Evolutionary conservation across 495 filamentous ascomycete genomes (phyloP).

Genomic region (Niebla homalea): DNA sequence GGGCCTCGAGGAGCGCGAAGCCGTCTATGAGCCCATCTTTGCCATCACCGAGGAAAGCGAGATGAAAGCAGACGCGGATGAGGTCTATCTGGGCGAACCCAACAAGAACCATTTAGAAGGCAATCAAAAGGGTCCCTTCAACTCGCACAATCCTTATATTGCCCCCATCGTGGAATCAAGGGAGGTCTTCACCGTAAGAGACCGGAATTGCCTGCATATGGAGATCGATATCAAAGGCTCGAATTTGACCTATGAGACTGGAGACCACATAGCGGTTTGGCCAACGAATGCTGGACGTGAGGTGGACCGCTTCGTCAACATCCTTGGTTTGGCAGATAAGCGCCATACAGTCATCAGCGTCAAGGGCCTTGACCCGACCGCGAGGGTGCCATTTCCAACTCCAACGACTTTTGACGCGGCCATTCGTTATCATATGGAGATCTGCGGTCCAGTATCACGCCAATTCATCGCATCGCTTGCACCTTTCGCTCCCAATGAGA

Average conservation of each 20-base stretch:
- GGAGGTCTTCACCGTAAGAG: constrained; percentile 85
- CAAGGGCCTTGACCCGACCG: constrained; percentile 87
- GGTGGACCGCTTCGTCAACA: constrained; percentile 75
- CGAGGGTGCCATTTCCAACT: constrained; percentile 94
- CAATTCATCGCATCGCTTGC: constrained; percentile 84
- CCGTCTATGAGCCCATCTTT: constrained; percentile 90
- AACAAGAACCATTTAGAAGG: constrained; percentile 93
- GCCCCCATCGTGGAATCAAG: constrained; percentile 82
- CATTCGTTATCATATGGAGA: constrained; percentile 93
- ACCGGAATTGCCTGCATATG: constrained; percentile 92
- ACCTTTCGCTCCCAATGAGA: constrained; percentile 78
- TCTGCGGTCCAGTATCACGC: constrained; percentile 86
- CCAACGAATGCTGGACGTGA: constrained; percentile 89
- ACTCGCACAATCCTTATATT: constrained; percentile 92
- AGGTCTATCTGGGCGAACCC: constrained; percentile 90
- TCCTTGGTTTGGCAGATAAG: constrained; percentile 64
- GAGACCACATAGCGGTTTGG: constrained; percentile 96
- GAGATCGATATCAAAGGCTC: constrained; percentile 85
- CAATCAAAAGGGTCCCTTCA: constrained; percentile 75
- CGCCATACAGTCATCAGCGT: constrained; percentile 75
- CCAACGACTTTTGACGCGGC: constrained; percentile 94
- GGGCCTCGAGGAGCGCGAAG: constrained; percentile 86
- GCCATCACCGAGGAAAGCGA: constrained; percentile 64
- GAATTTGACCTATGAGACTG: constrained; percentile 82
- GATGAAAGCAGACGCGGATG: constrained; percentile 60